Conservation (phyloP, 2,329 filamentous ascomycete genomes). For the Fusarium sp. region DNA sequence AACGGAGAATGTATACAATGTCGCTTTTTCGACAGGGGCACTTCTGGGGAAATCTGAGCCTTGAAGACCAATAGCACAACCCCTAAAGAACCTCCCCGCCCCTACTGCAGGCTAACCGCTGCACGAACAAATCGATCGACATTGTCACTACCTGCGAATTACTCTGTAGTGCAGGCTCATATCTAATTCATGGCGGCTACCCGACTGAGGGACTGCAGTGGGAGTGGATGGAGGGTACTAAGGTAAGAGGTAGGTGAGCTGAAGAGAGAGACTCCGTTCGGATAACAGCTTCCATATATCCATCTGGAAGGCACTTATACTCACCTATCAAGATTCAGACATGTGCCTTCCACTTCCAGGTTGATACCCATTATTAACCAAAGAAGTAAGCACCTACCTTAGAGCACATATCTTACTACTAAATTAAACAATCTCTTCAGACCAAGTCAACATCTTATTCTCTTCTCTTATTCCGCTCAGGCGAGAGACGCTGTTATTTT, state of each 20-base stretch:
- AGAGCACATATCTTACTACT: too few species aligned
- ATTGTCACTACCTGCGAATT: constrained; percentile 37
- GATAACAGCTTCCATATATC: not conserved
- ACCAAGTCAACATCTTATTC: not conserved
- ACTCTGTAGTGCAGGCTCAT: constrained; percentile 19
- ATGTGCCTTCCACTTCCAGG: not conserved
- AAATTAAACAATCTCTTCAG: not conserved
- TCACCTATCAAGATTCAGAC: not conserved
- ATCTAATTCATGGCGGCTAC: constrained; percentile 14
- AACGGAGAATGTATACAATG: constrained; percentile 20
- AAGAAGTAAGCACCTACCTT: too few species aligned
- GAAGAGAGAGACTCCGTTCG: not conserved
- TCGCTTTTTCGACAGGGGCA: constrained; percentile 28
- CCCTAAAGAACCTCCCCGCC: constrained; percentile 24
- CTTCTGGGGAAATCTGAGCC: constrained; percentile 35
- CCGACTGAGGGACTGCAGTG: constrained; percentile 2
- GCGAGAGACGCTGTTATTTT: constrained; percentile 5
- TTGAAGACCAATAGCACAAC: constrained; percentile 28
- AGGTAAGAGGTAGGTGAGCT: too few species aligned
- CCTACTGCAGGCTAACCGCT: constrained; percentile 34
- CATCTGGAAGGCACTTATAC: not conserved
- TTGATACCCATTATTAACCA: not conserved
- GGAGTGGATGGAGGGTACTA: not conserved
- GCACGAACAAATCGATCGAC: constrained; percentile 49
- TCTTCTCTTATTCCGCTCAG: not conserved